Percentiles rank a stretch among this genome's conserved stretches.
These are phyloP conservation scores for Thelonectria rubi DNA, from an alignment of 2,329 filamentous ascomycete genomes.

Conservation along the genomic window DNA sequence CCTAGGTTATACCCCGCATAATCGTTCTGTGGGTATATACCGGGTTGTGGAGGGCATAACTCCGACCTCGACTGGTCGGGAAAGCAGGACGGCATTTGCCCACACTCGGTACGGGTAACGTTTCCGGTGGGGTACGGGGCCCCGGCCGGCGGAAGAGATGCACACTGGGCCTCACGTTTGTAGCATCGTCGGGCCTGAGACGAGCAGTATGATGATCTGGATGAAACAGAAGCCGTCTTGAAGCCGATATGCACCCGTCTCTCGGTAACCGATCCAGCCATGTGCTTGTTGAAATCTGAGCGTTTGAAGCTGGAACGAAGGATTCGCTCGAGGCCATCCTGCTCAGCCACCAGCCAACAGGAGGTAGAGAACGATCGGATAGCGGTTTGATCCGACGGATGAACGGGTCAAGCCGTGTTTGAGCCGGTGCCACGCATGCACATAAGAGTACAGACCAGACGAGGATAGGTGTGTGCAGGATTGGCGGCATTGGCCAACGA, in stretches of 20 bases:
- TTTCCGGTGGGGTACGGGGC: constrained; percentile 12
- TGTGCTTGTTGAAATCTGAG: not conserved
- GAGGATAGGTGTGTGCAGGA: too few relatives aligned
- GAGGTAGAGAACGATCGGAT: not conserved
- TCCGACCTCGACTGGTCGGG: constrained; percentile 15
- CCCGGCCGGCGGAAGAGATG: not conserved
- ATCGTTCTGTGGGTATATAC: constrained; percentile 19
- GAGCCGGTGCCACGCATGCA: not conserved
- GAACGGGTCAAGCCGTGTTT: not conserved
- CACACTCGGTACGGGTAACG: constrained; percentile 1
- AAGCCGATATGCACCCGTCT: not conserved
- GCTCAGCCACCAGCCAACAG: not conserved
- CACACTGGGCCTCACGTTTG: not conserved
- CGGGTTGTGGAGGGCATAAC: constrained; percentile 33
- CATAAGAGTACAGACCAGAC: not conserved
- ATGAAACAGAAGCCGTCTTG: too few relatives aligned
- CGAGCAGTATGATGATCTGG: not conserved
- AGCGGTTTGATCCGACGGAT: not conserved
- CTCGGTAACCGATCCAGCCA: not conserved
- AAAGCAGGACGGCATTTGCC: constrained; percentile 5
- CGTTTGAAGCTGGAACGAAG: not conserved
- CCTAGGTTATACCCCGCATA: constrained; percentile 30
- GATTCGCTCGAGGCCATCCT: not conserved
- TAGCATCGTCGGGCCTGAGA: not conserved
- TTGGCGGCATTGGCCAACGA: too few relatives aligned